Base-by-base conservation (phyloP, 2,329 filamentous ascomycete genomes). In the Talaromyces sp. region DNA sequence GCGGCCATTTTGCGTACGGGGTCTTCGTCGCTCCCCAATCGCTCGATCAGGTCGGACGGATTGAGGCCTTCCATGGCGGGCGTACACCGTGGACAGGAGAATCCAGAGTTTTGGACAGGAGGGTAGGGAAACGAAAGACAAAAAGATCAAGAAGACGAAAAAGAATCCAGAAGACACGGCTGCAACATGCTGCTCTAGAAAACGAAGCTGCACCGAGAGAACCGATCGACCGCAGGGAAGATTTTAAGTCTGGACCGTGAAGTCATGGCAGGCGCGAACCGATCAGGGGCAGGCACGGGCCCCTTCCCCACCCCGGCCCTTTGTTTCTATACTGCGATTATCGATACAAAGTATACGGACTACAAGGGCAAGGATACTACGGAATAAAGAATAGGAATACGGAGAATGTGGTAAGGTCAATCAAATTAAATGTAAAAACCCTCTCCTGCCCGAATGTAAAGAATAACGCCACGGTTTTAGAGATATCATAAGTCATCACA, bases 1-100 rank as follows among this genome's bases (percentile, higher is more conserved):
- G 96, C 95, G 63, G 95, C 95, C 91, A 98, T 97, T 78, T 99
- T 99, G 72, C 93, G 91, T 68, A 91, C 88, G 61, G 91, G 93
- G 82, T 99, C 95, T 78, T 96, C 85, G 61, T 85, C 82, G 67
- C 83, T 84, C 52, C 82, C 80, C 62, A 88, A 77, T 58, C 84
- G 81, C 64, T 82, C 79, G 63, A 88, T 82, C 66, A 87, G 76
- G 66, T 86, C 83, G 55, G 82, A 75, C 63, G 86, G 77, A 70
- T 82, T 82, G 70, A 82, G 75, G 70, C 75, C 81, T 62, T 85
- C 83, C 83, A 85, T 85, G 63, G 55, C 32, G 44, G 22, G 10
- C 28, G 30, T 25, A 11, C 7, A 47, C 19, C 6, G 17, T 22
- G 8, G 19, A 47, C 15, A 10, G n/a, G 2, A 13, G 6, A 19